Conservation (phyloP, 2,329 filamentous ascomycete genomes). For the Colletotrichum abscissum region DNA sequence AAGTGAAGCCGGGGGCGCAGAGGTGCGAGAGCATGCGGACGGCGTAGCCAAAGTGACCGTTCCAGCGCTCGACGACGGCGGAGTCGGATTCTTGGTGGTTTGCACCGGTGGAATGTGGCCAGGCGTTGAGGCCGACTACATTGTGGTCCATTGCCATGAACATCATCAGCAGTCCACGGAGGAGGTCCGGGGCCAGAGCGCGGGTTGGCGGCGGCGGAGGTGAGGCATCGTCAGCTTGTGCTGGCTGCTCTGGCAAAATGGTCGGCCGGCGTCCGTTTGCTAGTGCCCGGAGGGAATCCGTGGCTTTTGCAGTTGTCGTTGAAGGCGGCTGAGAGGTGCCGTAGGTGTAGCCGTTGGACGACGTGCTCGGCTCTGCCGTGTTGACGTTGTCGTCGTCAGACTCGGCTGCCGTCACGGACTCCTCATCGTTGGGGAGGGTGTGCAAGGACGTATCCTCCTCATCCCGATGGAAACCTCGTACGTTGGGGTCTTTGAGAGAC, state of each 20-base stretch:
- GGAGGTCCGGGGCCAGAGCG: slow-evolving; percentile 55
- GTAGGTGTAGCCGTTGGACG: slow-evolving; percentile 4
- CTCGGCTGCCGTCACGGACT: background rate
- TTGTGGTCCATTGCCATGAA: slow-evolving; percentile 58
- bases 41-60: slow-evolving; percentile 48
- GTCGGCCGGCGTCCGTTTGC: background rate
- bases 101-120: slow-evolving; percentile 52
- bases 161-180: slow-evolving; percentile 57
- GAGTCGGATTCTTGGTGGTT: slow-evolving; percentile 50
- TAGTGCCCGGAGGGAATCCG: background rate
- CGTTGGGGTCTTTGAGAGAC: background rate
- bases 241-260: background rate
- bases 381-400: background rate
- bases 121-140: slow-evolving; percentile 50
- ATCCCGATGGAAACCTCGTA: background rate
- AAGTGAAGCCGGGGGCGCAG: slow-evolving; percentile 57
- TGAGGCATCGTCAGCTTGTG: background rate
- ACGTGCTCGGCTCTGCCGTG: background rate
- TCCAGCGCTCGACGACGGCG: slow-evolving; percentile 49
- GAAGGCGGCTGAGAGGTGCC: background rate
- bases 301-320: background rate
- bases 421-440: slow-evolving; percentile 6
- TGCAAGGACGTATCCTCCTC: background rate
- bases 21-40: slow-evolving; percentile 56
- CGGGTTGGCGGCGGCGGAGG: slow-evolving; percentile 37